A percentile compares a stretch with the other conserved stretches of the same genome.
These are phyloP conservation scores for Musa schizocarpa DNA, from an alignment of 176 grass and related monocot genomes.

Conservation along the genomic window DNA sequence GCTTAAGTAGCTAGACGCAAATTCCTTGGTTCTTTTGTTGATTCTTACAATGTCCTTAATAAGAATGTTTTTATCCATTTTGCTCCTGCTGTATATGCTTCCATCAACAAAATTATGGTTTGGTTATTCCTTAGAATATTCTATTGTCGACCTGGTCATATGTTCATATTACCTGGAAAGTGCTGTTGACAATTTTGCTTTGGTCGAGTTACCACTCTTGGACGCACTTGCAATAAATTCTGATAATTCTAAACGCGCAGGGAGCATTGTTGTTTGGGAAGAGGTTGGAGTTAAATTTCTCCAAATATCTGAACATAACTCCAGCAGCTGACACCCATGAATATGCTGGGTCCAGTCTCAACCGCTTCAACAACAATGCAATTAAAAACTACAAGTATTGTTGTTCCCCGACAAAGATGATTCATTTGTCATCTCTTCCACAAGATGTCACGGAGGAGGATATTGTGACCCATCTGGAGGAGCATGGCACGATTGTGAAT, in stretches of 20 bases:
- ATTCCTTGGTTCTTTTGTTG: too few species aligned
- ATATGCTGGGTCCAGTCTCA: conserved; percentile 64
- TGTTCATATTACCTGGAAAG: too few species aligned
- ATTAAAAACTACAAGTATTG: conserved; percentile 92
- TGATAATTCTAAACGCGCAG: conserved; percentile 23
- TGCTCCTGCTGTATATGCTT: too few species aligned
- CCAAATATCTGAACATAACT: conserved; percentile 73
- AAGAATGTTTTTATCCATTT: too few species aligned
- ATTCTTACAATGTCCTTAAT: too few species aligned
- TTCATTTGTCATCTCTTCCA: conserved; percentile 81
- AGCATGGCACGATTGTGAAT: conserved; percentile 63
- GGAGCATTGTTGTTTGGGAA: conserved; percentile 64
- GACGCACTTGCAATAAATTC: not conserved
- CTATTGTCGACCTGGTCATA: too few species aligned
- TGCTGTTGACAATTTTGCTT: too few species aligned
- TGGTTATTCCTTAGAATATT: too few species aligned
- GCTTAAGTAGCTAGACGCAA: too few species aligned
- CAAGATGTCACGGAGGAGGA: conserved; percentile 58
- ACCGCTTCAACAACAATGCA: conserved; percentile 67
- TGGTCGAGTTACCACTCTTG: too few species aligned
- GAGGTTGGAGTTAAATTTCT: conserved; percentile 80
- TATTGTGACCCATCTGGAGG: conserved; percentile 50
- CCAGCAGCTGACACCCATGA: conserved; percentile 58
- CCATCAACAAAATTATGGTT: too few species aligned
- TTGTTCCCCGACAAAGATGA: conserved; percentile 84